These are phyloP conservation scores for Sphagnum fallax DNA, from an alignment of 228 moss, liverwort and hornwort genomes.

Conservation along the genomic window DNA sequence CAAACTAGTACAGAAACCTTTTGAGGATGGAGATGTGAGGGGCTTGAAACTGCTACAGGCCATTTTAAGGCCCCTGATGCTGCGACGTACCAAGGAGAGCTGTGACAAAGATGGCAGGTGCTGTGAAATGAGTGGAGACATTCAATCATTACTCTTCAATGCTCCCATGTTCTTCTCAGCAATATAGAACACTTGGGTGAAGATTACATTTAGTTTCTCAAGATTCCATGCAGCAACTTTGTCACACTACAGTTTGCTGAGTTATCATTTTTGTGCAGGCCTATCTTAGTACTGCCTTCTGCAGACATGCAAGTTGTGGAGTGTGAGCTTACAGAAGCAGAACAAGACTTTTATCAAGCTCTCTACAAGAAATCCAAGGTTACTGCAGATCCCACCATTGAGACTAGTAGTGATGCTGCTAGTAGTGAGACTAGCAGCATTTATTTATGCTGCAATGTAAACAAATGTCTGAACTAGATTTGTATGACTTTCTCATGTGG, in stretches of 20 bases:
- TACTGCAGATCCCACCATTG: neutral
- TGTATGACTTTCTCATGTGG: too few species aligned
- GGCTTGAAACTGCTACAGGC: constrained; percentile 70
- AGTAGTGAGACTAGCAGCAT: too few species aligned
- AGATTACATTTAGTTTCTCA: too few species aligned
- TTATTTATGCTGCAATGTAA: too few species aligned
- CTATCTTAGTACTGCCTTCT: constrained; percentile 73
- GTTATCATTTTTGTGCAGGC: constrained; percentile 26
- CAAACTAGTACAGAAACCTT: constrained; percentile 81
- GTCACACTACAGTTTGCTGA: too few species aligned
- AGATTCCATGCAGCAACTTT: too few species aligned
- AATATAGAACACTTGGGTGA: too few species aligned
- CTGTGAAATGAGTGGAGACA: neutral
- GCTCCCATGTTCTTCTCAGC: too few species aligned
- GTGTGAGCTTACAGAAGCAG: constrained; percentile 72
- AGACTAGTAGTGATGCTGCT: too few species aligned
- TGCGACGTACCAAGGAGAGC: constrained; percentile 82
- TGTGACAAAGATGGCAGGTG: constrained; percentile 72
- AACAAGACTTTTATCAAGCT: constrained; percentile 83
- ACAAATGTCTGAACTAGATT: too few species aligned
- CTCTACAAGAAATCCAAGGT: constrained; percentile 82
- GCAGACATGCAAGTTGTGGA: constrained; percentile 80
- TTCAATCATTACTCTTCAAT: too few species aligned
- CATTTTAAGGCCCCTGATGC: constrained; percentile 79
- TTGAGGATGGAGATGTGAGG: constrained; percentile 78